Percentiles rank a stretch among this genome's conserved stretches.
phyloP scores from a whole-genome alignment of 176 grass and related monocot genomes.

The Oryza punctata region DNA sequence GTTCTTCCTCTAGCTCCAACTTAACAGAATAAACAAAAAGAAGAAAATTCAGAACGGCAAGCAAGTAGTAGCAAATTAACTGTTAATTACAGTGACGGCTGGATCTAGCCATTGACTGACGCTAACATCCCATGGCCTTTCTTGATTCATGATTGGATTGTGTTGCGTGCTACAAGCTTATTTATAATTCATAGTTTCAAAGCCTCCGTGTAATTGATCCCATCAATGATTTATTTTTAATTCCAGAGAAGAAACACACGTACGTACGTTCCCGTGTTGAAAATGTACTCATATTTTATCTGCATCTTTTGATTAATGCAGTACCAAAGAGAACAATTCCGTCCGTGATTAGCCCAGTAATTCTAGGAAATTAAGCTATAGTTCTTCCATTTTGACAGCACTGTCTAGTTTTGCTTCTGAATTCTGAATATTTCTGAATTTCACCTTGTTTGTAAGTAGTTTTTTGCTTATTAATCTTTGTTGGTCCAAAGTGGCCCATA shows the following conservation, averaged over 20 bases:
- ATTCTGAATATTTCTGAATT: not conserved
- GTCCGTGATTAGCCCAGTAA: not conserved
- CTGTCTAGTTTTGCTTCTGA: not conserved
- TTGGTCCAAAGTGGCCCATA: not conserved
- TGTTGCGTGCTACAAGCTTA: not conserved
- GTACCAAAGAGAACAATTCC: not conserved
- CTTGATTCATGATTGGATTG: not conserved
- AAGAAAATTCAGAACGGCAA: slow-evolving; percentile 21
- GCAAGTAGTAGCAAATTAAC: slow-evolving; percentile 8
- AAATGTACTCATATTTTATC: not conserved
- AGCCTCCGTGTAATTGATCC: slow-evolving; percentile 10
- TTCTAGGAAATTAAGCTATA: not conserved
- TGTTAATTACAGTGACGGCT: not conserved
- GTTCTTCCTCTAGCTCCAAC: not conserved
- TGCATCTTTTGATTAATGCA: not conserved
- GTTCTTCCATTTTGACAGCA: not conserved
- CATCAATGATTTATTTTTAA: not conserved
- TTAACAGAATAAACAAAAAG: not conserved
- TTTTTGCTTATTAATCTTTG: not conserved
- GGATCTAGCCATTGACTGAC: slow-evolving; percentile 6
- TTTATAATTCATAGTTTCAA: not conserved
- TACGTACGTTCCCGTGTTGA: slow-evolving; percentile 12
- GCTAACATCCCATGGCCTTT: not conserved
- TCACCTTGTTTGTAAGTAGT: not conserved
- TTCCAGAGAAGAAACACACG: not conserved